Evolutionary conservation across 1,284 basidiomycete species (phyloP).

Genomic region (Ceratobasidium sp.): DNA sequence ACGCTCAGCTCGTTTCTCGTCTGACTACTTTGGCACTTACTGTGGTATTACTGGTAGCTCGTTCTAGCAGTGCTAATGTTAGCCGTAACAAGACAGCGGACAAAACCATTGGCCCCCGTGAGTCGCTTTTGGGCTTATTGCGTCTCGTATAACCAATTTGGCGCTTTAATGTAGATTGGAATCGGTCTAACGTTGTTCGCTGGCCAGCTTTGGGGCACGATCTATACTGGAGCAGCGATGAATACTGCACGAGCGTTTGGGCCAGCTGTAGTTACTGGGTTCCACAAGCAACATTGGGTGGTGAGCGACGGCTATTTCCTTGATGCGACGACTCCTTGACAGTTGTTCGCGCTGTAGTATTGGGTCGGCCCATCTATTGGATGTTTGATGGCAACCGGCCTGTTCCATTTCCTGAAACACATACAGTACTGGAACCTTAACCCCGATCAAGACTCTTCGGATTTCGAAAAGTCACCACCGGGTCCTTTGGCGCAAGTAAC

Average conservation of each 20-base stretch:
- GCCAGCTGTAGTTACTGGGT: conserved; percentile 75
- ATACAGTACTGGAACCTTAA: conserved; percentile 67
- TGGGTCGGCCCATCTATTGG: conserved; percentile 58
- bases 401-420: conserved; percentile 58
- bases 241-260: conserved; percentile 83
- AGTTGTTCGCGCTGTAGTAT: conserved; percentile 11
- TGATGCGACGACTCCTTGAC: neutral
- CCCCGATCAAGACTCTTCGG: conserved; percentile 65
- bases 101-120: conserved; percentile 44
- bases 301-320: conserved; percentile 52
- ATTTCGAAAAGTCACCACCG: conserved; percentile 59
- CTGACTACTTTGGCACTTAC: too few relatives aligned
- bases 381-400: conserved; percentile 54
- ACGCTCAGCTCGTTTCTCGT: conserved; percentile 47
- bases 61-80: conserved; percentile 69
- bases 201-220: conserved; percentile 71
- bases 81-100: conserved; percentile 46
- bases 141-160: neutral
- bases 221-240: conserved; percentile 71
- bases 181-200: conserved; percentile 78
- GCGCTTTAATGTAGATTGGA: conserved; percentile 63
- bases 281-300: conserved; percentile 62
- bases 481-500: conserved; percentile 54
- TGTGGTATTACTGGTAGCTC: conserved; percentile 60
- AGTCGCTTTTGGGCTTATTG: conserved; percentile 69